Conservation (phyloP, 1,284 basidiomycete genomes). For the Cutaneotrichosporon sp. region DNA sequence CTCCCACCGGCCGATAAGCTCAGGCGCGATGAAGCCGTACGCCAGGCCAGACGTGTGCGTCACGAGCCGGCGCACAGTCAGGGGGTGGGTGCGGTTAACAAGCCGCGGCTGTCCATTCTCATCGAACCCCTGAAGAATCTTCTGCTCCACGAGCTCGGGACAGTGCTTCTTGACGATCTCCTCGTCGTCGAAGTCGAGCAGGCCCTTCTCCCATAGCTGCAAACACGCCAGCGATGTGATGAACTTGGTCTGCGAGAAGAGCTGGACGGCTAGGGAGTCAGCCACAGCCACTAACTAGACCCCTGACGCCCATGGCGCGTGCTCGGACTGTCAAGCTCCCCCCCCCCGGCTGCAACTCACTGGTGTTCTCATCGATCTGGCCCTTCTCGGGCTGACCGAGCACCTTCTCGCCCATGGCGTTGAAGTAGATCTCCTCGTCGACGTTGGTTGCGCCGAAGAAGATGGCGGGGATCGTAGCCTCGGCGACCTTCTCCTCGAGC, state of each 20-base stretch:
- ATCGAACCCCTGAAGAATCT: constrained; percentile 29
- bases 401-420: constrained; percentile 26
- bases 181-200: constrained; percentile 23
- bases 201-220: constrained; percentile 16
- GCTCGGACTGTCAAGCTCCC: no score
- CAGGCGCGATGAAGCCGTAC: constrained; percentile 12
- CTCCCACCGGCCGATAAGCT: not conserved
- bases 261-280: constrained; percentile 34
- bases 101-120: constrained; percentile 28
- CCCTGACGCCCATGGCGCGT: no score
- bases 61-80: constrained; percentile 38
- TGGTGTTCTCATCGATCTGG: constrained; percentile 26
- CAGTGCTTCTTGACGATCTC: constrained; percentile 21
- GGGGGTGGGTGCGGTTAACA: constrained; percentile 22
- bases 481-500: constrained; percentile 20
- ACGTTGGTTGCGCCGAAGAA: constrained; percentile 29
- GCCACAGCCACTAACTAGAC: no score
- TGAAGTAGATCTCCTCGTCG: constrained; percentile 28
- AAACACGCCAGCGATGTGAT: constrained; percentile 19
- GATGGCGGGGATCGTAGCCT: constrained; percentile 25
- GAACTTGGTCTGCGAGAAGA: constrained; percentile 40
- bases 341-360: no score
- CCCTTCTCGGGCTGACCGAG: constrained; percentile 26
- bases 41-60: constrained; percentile 29
- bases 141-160: constrained; percentile 31